phyloP scores from a whole-genome alignment of 805 yeast genomes.

The Myxozyma lipomycoides region DNA sequence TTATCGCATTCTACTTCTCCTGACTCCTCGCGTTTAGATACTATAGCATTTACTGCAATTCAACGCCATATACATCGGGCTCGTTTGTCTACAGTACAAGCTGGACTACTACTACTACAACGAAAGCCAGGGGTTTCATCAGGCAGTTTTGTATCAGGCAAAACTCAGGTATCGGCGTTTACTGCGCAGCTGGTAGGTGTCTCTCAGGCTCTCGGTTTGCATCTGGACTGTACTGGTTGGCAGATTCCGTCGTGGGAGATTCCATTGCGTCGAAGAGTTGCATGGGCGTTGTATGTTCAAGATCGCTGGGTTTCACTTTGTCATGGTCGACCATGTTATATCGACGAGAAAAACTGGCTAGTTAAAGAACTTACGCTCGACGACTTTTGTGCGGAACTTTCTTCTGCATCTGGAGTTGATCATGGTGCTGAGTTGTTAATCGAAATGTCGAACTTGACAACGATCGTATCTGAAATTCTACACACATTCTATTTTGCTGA shows the following conservation, averaged over 20 bases:
- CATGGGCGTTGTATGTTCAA: conserved; percentile 33
- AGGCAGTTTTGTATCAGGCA: conserved; percentile 18
- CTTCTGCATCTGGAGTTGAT: conserved; percentile 20
- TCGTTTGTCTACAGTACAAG: conserved; percentile 40
- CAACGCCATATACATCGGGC: conserved; percentile 32
- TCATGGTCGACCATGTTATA: conserved; percentile 31
- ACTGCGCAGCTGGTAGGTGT: conserved; percentile 32
- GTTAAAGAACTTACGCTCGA: conserved; percentile 30
- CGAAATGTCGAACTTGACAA: conserved; percentile 21
- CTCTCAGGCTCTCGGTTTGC: conserved; percentile 31
- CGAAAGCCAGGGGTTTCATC: conserved; percentile 20
- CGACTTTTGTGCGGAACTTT: conserved; percentile 29
- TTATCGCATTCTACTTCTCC: conserved; percentile 28
- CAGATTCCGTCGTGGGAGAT: conserved; percentile 34
- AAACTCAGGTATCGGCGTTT: conserved; percentile 29
- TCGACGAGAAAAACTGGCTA: conserved; percentile 31
- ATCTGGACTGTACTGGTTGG: conserved; percentile 33
- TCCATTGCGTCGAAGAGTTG: conserved; percentile 31
- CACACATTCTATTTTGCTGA: conserved; percentile 24
- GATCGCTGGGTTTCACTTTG: conserved; percentile 32
- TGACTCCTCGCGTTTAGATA: conserved; percentile 22
- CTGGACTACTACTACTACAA: conserved; percentile 36
- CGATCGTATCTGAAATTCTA: conserved; percentile 27
- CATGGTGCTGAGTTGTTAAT: conserved; percentile 27
- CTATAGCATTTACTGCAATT: conserved; percentile 26